phyloP scores from a whole-genome alignment of 2,329 filamentous ascomycete species.

The Monosporascus sp. region DNA sequence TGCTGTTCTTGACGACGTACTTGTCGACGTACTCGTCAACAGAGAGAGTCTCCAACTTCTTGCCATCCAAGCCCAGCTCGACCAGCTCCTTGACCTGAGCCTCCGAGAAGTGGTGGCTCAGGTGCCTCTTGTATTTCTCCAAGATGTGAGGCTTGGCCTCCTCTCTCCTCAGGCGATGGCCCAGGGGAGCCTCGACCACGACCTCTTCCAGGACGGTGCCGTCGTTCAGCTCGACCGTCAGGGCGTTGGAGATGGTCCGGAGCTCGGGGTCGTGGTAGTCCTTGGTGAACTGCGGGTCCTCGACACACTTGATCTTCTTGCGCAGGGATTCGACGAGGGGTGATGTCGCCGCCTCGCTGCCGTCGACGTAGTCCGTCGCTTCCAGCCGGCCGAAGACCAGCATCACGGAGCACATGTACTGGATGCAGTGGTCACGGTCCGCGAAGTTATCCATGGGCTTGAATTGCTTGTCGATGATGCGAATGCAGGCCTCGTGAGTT shows the following conservation, averaged over 20 bases:
- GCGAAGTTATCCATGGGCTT: constrained; percentile 99
- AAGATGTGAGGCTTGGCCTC: constrained; percentile 98
- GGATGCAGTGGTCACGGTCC: constrained; percentile 98
- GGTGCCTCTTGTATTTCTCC: constrained; percentile 90
- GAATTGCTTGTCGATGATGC: constrained; percentile 99
- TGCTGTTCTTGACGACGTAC: constrained; percentile 55
- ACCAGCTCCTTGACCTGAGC: constrained; percentile 77
- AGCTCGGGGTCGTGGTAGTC: constrained; percentile 94
- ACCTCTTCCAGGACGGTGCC: constrained; percentile 88
- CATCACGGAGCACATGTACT: constrained; percentile 99
- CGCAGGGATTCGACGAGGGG: constrained; percentile 85
- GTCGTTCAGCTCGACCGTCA: constrained; percentile 92
- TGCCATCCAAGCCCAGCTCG: constrained; percentile 68
- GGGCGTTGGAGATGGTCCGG: constrained; percentile 94
- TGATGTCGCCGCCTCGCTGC: constrained; percentile 85
- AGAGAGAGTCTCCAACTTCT: constrained; percentile 71
- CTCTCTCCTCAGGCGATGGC: constrained; percentile 83
- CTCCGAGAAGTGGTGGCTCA: constrained; percentile 75
- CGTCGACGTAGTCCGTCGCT: constrained; percentile 89
- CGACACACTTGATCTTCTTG: constrained; percentile 90
- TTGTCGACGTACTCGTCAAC: constrained; percentile 89
- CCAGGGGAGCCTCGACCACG: constrained; percentile 87
- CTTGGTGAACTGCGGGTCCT: constrained; percentile 88
- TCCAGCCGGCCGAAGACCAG: constrained; percentile 90
- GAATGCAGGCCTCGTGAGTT: constrained; percentile 96